These are phyloP conservation scores for Penicillium sp. DNA, from an alignment of 2,329 filamentous ascomycete species.

Conservation along the genomic window DNA sequence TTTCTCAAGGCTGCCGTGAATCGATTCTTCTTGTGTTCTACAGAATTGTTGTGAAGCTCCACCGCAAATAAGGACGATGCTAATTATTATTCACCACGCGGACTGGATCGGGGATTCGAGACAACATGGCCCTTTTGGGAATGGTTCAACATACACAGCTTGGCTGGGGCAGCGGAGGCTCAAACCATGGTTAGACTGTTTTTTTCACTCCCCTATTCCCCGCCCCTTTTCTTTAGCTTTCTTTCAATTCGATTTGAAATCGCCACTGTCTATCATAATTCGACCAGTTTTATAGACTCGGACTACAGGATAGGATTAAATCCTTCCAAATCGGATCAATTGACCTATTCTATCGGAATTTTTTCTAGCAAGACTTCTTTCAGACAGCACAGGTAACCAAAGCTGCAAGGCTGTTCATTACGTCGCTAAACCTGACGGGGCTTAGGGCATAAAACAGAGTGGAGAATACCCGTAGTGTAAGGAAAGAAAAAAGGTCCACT, in stretches of 20 bases:
- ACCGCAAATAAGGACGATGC: conserved; percentile 22
- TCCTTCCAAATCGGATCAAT: background rate
- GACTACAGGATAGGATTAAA: background rate
- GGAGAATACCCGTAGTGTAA: conserved; percentile 26
- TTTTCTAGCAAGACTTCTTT: background rate
- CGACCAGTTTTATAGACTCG: background rate
- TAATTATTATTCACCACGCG: conserved; percentile 23
- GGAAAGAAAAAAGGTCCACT: conserved; percentile 18
- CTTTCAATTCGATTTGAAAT: conserved; percentile 1
- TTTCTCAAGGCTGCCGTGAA: background rate
- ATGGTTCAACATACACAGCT: conserved; percentile 15
- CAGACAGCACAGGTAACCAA: conserved; percentile 9
- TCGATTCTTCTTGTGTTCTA: background rate
- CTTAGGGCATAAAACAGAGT: conserved; percentile 21
- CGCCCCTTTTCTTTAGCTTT: conserved; percentile 20
- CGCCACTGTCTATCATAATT: background rate
- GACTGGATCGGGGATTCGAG: conserved; percentile 21
- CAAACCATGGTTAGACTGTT: conserved; percentile 30
- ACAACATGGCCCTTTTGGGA: conserved; percentile 27
- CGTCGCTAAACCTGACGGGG: conserved; percentile 17
- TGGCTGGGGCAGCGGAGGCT: conserved; percentile 29
- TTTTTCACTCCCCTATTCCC: conserved; percentile 20
- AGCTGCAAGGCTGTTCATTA: conserved; percentile 18
- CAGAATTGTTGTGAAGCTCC: background rate
- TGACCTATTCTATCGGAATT: background rate